Conservation (phyloP, 176 grass and related monocot genomes). For the Urochloa ruziziensis region DNA sequence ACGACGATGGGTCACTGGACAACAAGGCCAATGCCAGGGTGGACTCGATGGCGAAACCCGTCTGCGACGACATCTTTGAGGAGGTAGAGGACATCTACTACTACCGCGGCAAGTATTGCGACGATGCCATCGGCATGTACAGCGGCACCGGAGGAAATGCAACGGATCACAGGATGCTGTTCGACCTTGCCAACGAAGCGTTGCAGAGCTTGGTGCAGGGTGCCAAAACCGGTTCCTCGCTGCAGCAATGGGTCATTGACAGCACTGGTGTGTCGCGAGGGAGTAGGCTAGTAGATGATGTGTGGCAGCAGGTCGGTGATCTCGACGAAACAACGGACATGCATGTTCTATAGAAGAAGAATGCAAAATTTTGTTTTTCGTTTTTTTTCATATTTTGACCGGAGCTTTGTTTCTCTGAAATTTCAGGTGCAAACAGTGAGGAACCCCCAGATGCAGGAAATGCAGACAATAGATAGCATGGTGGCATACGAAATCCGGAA, state of each 20-base stretch:
- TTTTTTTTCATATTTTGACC: neutral
- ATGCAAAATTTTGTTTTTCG: neutral
- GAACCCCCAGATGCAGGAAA: conserved; percentile 48
- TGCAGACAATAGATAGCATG: conserved; percentile 47
- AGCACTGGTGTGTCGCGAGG: conserved; percentile 7
- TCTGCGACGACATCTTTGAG: conserved; percentile 43
- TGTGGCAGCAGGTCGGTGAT: conserved; percentile 34
- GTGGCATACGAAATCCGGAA: conserved; percentile 38
- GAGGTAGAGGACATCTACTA: conserved; percentile 66
- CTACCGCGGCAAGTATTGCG: conserved; percentile 10
- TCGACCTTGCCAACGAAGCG: conserved; percentile 72
- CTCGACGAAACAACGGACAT: neutral
- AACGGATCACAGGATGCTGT: conserved; percentile 52
- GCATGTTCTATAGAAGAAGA: neutral
- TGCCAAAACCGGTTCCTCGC: conserved; percentile 14
- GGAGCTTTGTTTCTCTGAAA: neutral
- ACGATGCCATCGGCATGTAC: neutral
- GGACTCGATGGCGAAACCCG: conserved; percentile 30
- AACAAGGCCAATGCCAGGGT: neutral
- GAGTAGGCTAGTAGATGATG: conserved; percentile 45
- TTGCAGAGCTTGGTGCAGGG: conserved; percentile 32
- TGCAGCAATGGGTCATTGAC: conserved; percentile 43
- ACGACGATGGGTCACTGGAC: conserved; percentile 30
- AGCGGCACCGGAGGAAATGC: neutral
- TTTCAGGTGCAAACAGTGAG: conserved; percentile 35